Evolutionary conservation across 495 filamentous ascomycete species (phyloP), one percentile per base, ranked within the genome.

Genomic region (Hyaloscypha bicolor): DNA sequence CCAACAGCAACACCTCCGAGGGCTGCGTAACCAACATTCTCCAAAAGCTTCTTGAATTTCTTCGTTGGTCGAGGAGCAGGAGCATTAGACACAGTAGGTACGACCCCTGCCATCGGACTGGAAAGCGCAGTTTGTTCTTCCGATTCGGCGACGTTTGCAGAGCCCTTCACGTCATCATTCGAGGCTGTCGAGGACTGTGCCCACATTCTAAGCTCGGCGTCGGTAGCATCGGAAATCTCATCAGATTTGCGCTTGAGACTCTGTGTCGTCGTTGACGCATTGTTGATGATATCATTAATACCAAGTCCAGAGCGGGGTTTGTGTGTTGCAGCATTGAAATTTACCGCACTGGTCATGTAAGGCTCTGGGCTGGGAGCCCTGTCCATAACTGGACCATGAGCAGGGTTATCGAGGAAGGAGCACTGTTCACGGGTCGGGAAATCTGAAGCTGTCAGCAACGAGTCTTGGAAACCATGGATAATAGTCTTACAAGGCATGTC

Each of bases 281-380:
- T 55, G 0, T 75, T 71, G 37, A 78, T 70, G 32, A 79, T 75
- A 59, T 78, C 74, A 9, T 70, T 53, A 25, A 78, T 78, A 30
- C 72, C 71, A 0, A 79, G 35, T 37, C 67, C 55, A 14, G 74
- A 76, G 2, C 76, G 71, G n/a, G 59, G 59, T 21, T 45, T 45
- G 21, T 25, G 19, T 9, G 37, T 14, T 9, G 59, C 33, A 9
- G 59, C 59, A 31, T 79, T 77, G 59, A 72, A 80, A 19, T 53
- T 70, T 42, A 77, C 76, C 12, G 79, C 79, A 59, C 76, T 79
- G 16, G 79, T 78, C 76, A 79, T 78, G 61, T 81, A 77, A 31
- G 76, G 64, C 51, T 75, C 74, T 22, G 72, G 72, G 45, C 71
- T 69, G 25, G 60, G 68, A 22, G 39, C 29, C 6, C 60, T 58